Base-by-base conservation (phyloP, 306 rosid genomes). In the Boehmeria nivea region DNA sequence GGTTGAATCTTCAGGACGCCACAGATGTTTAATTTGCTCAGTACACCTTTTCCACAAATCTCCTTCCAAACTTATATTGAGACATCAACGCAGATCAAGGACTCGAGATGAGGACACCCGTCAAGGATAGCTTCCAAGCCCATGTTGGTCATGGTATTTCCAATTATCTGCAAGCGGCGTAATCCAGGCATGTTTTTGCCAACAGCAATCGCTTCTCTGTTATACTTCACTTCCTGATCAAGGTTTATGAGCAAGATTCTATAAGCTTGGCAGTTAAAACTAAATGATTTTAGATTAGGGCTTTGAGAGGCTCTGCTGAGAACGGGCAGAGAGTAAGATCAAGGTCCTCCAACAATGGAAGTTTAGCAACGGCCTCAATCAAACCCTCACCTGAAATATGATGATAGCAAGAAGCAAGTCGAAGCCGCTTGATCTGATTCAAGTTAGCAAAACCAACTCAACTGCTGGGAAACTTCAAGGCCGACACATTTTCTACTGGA, bases 31-130 rank as follows among this genome's bases (percentile, higher is more conserved):
- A 8, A 84, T 71, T 42, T 63, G 75, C 31, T 77, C 72, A 11
- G 47, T 28, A 70, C 86, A 81, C 54, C 69, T 58, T 36, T 22
- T 60, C 48, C 68, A 76, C 69, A 81, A 22, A 62, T 51, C 38
- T 49, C 75, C 85, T 6, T 3, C 59, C 33, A 79, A 28, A 8
- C 15, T 52, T 43, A 88, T 44, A 33, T 79, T 68, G 64, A 57
- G 72, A 67, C 96, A 84, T 0, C 19, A 51, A 2, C 87, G 77
- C 19, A 87, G 65, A 58, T 87, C 94, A 19, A 87, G 94, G 77
- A 77, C 76, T 77, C 79, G 28, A 88, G 83, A 49, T 43, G 51
- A 47, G 82, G 69, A 80, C 94, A 88, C 12, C 80, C 72, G 43
- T 75, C 72, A 16, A 88, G 81, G 66, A 88, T 76, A 37, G 83